These are phyloP conservation scores for Rutstroemia sp. DNA, from an alignment of 2,329 filamentous ascomycete species.

Conservation along the genomic window DNA sequence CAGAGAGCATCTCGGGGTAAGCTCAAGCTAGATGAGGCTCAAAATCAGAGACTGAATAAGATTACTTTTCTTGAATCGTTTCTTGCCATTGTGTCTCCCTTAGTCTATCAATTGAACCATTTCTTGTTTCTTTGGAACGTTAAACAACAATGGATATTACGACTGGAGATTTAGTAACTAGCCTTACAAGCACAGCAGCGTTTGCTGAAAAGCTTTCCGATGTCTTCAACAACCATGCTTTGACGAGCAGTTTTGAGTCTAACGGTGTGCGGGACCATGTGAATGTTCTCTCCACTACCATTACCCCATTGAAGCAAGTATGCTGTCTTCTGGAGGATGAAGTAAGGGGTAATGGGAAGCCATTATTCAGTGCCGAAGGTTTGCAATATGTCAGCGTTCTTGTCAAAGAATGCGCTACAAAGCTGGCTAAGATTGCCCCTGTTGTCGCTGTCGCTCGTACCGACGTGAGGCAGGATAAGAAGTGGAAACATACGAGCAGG, in stretches of 20 bases:
- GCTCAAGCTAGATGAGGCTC: too few species aligned
- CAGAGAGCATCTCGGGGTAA: too few species aligned
- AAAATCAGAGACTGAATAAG: too few species aligned
- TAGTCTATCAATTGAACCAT: background rate
- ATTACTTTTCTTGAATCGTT: background rate
- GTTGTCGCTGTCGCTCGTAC: constrained; percentile 9
- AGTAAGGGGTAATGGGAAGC: constrained; percentile 1
- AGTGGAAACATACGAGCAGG: constrained; percentile 10
- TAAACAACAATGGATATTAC: constrained; percentile 13
- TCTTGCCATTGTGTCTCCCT: background rate
- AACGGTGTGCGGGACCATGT: constrained; percentile 14
- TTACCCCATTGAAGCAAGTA: constrained; percentile 18
- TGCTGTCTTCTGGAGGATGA: constrained; percentile 12
- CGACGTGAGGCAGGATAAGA: constrained; percentile 10
- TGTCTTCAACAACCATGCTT: constrained; percentile 17
- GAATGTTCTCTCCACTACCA: constrained; percentile 16
- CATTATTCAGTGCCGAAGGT: constrained; percentile 19
- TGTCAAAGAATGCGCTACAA: constrained; percentile 15
- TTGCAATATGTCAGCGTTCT: constrained; percentile 18
- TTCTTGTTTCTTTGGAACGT: background rate
- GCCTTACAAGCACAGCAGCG: constrained; percentile 6
- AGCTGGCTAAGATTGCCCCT: constrained; percentile 13
- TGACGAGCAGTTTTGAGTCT: constrained; percentile 4
- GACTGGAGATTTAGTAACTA: background rate
- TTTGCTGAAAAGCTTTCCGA: constrained; percentile 17